Base-by-base conservation (phyloP, 2,329 filamentous ascomycete species). In the Talaromyces atroroseus region DNA sequence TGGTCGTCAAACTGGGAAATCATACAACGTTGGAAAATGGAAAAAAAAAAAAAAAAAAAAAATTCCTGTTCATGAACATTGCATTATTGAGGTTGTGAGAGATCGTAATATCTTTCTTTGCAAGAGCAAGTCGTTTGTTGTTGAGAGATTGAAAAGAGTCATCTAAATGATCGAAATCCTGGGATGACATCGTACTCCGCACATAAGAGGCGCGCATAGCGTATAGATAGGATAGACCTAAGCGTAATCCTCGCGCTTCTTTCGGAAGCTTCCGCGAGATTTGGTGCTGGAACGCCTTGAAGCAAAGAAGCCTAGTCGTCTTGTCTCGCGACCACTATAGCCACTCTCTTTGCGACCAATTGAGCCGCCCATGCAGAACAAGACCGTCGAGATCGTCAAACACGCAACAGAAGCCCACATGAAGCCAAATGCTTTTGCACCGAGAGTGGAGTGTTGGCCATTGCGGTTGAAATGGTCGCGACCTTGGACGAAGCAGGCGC, bases 361-460 rank as follows among this genome's bases (percentile, higher is more conserved):
- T 1, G 66, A 63, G 42, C 75, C 76, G 20, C 72, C 75, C 21
- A 80, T 65, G 69, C 81, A 85, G 74, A 84, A 84, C 55, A 84
- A 65, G 38, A 85, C 58, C 21, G 78, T 80, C 1, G 82, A 75
- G 52, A 86, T 62, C 65, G 85, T 72, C 64, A 80, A 79, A 64
- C 75, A 79, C 23, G 74, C 79, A 24, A 80, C 73, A 1, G 82
- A 74, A 2, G 80, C 78, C 83, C 83, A 86, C 68, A 83, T 82
- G 70, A 86, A 86, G 21, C 71, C 83, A 66, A 82, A 82, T 23
- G 81, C 78, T 64, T 85, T 82, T 51, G 71, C 67, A 47, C 83
- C 83, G 42, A 86, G 71, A n/a, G 65, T 65, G 21, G 83, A 74
- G 20, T 64, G 60, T 52, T 80, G 76, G 56, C 75, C 76, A 61